A percentile compares a stretch with the other conserved stretches of the same genome.
phyloP scores from a whole-genome alignment of 129 eudicot genomes.

The Lactuca saligna region DNA sequence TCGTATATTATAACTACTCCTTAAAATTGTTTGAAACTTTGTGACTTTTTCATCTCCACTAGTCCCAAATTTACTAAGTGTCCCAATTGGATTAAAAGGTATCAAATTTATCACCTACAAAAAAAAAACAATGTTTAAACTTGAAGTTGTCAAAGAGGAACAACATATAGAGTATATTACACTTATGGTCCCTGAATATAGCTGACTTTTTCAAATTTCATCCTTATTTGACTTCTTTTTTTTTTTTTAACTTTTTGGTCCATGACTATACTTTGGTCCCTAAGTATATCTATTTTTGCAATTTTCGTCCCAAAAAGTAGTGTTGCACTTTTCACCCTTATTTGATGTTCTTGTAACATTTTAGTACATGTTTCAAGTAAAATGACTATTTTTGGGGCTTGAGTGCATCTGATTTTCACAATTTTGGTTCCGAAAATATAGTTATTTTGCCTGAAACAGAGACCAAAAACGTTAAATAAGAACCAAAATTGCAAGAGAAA shows the following conservation, averaged over 20 bases:
- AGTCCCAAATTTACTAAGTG: constrained; percentile 61
- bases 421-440: not conserved
- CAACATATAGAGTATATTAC: not conserved
- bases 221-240: not conserved
- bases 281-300: not conserved
- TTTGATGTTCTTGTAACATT: not conserved
- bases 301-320: not conserved
- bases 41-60: constrained; percentile 60
- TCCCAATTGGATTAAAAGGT: constrained; percentile 94
- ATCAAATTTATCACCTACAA: constrained; percentile 89
- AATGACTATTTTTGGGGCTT: not conserved
- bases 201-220: not conserved
- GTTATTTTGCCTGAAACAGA: not conserved
- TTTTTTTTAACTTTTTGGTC: not conserved
- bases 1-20: constrained; percentile 66
- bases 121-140: constrained; percentile 1
- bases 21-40: constrained; percentile 64
- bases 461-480: not conserved
- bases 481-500: not conserved
- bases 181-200: too few relatives aligned
- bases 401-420: not conserved
- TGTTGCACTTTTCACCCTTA: not conserved
- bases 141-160: not conserved
- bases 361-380: not conserved
- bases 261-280: not conserved